Evolutionary conservation across 2,329 filamentous ascomycete species (phyloP).

Genomic region (Coleophoma eucalyptorum): DNA sequence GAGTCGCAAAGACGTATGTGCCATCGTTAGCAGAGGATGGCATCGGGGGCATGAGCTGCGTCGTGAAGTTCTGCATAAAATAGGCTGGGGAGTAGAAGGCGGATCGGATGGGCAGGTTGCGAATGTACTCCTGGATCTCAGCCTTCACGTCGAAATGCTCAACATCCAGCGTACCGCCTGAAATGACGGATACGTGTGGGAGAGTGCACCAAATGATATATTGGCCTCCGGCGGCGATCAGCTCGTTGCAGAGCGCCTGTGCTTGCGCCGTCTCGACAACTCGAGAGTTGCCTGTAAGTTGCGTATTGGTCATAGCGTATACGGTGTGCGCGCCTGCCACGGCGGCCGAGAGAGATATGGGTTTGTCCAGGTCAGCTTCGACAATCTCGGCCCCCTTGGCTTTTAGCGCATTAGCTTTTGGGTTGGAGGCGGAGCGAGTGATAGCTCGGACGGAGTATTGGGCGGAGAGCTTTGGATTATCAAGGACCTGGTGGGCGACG

Average conservation of each 20-base stretch:
- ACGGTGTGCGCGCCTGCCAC: conserved; percentile 41
- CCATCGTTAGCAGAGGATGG: conserved; percentile 16
- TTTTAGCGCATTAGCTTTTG: conserved; percentile 28
- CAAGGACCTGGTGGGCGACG: conserved; percentile 13
- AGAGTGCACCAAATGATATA: conserved; percentile 40
- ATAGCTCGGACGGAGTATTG: conserved; percentile 15
- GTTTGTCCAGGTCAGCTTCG: conserved; percentile 35
- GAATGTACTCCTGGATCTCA: conserved; percentile 28
- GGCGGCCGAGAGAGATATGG: conserved; percentile 33
- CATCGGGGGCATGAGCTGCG: background rate
- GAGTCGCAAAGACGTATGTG: conserved; percentile 8
- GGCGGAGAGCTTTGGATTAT: background rate
- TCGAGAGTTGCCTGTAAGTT: conserved; percentile 26
- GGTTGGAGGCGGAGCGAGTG: conserved; percentile 11
- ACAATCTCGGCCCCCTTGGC: conserved; percentile 33
- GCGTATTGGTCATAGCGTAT: conserved; percentile 41
- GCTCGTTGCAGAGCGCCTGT: conserved; percentile 38
- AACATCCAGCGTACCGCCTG: conserved; percentile 32
- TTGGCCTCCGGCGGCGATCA: conserved; percentile 32
- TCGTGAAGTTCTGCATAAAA: conserved; percentile 34
- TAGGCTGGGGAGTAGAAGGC: conserved; percentile 40
- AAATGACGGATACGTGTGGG: conserved; percentile 28
- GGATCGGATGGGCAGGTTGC: conserved; percentile 34
- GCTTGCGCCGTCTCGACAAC: conserved; percentile 15
- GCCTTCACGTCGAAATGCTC: conserved; percentile 28